phyloP scores from a whole-genome alignment of 2,329 filamentous ascomycete species.

The Tolypocladium amazonense region DNA sequence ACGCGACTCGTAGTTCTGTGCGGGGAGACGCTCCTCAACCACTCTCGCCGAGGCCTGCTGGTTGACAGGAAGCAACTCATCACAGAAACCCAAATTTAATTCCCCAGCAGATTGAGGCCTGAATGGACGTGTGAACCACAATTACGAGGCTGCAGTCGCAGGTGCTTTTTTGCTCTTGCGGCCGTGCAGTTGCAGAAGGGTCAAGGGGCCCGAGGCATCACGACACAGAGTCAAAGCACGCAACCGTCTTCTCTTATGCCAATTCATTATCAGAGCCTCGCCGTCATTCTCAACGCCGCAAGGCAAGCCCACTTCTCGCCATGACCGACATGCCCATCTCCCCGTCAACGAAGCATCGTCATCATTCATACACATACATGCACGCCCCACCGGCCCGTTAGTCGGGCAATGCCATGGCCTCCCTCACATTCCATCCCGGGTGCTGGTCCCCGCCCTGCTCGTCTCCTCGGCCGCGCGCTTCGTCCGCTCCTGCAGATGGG shows the following conservation, averaged over 20 bases:
- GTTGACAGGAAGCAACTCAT: too few species aligned
- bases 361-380: not conserved
- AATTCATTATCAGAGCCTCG: not conserved
- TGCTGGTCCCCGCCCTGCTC: slow-evolving; percentile 36
- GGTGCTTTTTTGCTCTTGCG: not conserved
- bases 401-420: not conserved
- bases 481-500: slow-evolving; percentile 47
- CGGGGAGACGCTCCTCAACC: too few species aligned
- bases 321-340: not conserved
- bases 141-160: not conserved
- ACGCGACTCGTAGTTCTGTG: too few species aligned
- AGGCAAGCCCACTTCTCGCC: not conserved
- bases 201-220: not conserved
- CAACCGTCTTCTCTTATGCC: not conserved
- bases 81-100: too few species aligned
- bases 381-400: not conserved
- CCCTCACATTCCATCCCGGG: slow-evolving; percentile 29
- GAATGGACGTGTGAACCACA: not conserved
- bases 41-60: too few species aligned
- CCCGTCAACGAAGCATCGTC: not conserved
- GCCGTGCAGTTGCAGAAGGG: not conserved
- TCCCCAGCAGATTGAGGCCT: not conserved
- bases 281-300: not conserved
- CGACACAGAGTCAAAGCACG: not conserved
- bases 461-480: slow-evolving; percentile 38